A percentile compares a stretch with the other conserved stretches of the same genome.
phyloP scores from a whole-genome alignment of 441 rosid genomes.

The Croton laevigatus region DNA sequence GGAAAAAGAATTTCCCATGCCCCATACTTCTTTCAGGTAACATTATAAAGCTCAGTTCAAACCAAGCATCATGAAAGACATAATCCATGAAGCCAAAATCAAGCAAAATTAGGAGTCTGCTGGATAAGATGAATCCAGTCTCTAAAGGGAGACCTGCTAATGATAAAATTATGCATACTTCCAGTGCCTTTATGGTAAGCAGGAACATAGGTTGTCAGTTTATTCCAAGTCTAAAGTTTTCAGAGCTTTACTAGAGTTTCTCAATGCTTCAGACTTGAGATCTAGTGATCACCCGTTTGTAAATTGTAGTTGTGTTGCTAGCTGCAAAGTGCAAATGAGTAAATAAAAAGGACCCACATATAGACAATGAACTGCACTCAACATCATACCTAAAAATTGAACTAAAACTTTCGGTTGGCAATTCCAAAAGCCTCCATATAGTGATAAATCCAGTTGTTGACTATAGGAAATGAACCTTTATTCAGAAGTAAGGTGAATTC shows the following conservation, averaged over 20 bases:
- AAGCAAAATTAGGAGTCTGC: background rate
- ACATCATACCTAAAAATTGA: background rate
- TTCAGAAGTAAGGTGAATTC: background rate
- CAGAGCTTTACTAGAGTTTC: background rate
- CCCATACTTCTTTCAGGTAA: background rate
- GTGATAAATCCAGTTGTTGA: background rate
- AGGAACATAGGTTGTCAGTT: background rate
- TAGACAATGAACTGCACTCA: background rate
- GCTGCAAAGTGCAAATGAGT: background rate
- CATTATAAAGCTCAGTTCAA: background rate
- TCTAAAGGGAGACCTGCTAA: background rate
- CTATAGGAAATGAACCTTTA: background rate
- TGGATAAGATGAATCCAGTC: background rate
- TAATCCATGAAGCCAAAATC: background rate
- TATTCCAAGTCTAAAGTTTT: background rate
- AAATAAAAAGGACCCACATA: background rate
- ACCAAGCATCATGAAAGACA: background rate
- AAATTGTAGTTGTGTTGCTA: background rate
- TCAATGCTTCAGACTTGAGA: background rate
- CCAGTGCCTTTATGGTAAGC: background rate
- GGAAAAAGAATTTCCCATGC: background rate
- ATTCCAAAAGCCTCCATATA: background rate
- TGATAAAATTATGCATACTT: too few relatives aligned
- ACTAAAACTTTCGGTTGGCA: background rate
- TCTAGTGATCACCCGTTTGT: background rate